Evolutionary conservation across 345 rosid species (phyloP).

Genomic region (Euphorbia peplus): DNA sequence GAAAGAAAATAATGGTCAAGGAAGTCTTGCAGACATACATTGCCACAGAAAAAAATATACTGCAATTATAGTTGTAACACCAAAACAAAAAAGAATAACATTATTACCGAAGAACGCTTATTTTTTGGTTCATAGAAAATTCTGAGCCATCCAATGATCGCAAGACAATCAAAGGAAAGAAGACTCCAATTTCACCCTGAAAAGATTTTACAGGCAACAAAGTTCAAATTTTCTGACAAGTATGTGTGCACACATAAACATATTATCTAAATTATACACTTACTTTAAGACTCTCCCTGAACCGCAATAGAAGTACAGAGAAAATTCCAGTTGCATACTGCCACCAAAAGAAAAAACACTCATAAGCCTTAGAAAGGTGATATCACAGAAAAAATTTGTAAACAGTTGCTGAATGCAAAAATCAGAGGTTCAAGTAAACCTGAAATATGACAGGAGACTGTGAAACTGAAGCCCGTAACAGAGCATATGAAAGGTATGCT

Average conservation of each 20-base stretch:
- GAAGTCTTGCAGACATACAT: constrained; percentile 3
- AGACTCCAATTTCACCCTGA: constrained; percentile 95
- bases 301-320: constrained; percentile 81
- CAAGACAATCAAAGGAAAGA: constrained; percentile 89
- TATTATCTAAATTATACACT: constrained; percentile 26
- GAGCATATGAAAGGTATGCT: constrained; percentile 95
- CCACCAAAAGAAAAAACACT: constrained; percentile 31
- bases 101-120: constrained; percentile 79
- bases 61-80: constrained; percentile 23
- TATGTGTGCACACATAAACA: neutral
- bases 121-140: constrained; percentile 67
- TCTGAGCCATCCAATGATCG: constrained; percentile 85
- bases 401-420: constrained; percentile 17
- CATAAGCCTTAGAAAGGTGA: constrained; percentile 25
- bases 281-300: constrained; percentile 97
- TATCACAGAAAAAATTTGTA: constrained; percentile 18
- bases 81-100: constrained; percentile 20
- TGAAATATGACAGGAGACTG: constrained; percentile 88
- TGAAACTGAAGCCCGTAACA: constrained; percentile 91
- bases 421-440: constrained; percentile 41
- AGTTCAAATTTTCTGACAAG: neutral
- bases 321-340: constrained; percentile 99
- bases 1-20: constrained; percentile 14
- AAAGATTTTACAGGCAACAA: constrained; percentile 16
- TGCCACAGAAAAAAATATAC: constrained; percentile 11